Conservation (phyloP, 495 filamentous ascomycete genomes). For the Penicillium herquei region DNA sequence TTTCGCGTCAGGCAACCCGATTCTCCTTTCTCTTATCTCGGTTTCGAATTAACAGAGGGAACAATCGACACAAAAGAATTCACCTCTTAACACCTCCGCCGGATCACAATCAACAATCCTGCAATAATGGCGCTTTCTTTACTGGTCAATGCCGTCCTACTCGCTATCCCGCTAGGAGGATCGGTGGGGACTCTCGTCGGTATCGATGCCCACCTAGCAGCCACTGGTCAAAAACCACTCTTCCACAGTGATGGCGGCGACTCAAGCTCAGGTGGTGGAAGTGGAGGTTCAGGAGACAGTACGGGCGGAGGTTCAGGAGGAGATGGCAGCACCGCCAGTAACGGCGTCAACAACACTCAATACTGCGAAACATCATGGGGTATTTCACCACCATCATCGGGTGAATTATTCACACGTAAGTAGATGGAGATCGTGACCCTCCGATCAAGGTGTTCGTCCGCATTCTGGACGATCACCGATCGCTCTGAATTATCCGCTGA, state of each 20-base stretch:
- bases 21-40: neutral
- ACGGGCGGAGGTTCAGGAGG: conserved; percentile 17
- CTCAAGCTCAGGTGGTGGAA: neutral
- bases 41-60: neutral
- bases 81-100: neutral
- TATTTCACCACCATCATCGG: conserved; percentile 22
- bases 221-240: conserved; percentile 25
- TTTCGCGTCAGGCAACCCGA: neutral
- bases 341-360: conserved; percentile 13
- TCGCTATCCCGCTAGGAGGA: conserved; percentile 39
- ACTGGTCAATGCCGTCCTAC: conserved; percentile 36
- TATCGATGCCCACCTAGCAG: conserved; percentile 35
- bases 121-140: conserved; percentile 24
- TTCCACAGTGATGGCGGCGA: conserved; percentile 17
- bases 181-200: conserved; percentile 37
- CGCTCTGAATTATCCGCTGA: conserved; percentile 6
- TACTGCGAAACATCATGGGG: conserved; percentile 27
- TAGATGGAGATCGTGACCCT: neutral
- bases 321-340: conserved; percentile 7
- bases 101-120: neutral
- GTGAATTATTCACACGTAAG: conserved; percentile 26
- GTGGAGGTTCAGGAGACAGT: conserved; percentile 9
- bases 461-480: neutral
- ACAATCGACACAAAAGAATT: too few relatives aligned
- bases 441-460: neutral